These are phyloP conservation scores for Biancaea sappan DNA, from an alignment of 306 rosid species.

Conservation along the genomic window DNA sequence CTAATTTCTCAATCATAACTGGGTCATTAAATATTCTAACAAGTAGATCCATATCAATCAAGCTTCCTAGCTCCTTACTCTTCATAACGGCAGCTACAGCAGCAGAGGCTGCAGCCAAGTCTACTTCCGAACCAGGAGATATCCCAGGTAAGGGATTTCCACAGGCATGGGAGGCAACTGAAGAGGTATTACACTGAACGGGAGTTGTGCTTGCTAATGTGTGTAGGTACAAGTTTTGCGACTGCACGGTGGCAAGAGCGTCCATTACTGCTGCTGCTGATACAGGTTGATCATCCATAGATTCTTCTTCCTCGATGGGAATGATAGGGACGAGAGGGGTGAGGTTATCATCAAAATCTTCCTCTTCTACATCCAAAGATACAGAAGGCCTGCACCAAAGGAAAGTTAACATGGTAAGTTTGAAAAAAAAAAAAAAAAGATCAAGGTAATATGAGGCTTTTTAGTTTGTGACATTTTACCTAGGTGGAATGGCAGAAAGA, in stretches of 20 bases:
- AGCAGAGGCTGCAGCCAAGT: conserved; percentile 50
- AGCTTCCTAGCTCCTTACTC: conserved; percentile 50
- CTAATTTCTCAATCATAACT: conserved; percentile 56
- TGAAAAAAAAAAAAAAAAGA: conserved; percentile 2
- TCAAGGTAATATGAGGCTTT: not conserved
- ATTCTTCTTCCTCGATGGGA: conserved; percentile 71
- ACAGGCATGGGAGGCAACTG: conserved; percentile 2
- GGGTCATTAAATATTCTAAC: conserved; percentile 64
- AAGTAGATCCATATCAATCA: conserved; percentile 67
- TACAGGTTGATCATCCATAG: conserved; percentile 32
- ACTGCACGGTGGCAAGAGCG: conserved; percentile 28
- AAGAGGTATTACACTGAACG: not conserved
- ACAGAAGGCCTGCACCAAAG: conserved; percentile 57
- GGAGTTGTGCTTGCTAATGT: not conserved
- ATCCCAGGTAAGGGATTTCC: conserved; percentile 30
- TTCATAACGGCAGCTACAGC: conserved; percentile 52
- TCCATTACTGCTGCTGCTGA: conserved; percentile 9
- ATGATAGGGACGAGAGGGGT: conserved; percentile 60
- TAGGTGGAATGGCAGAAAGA: conserved; percentile 65
- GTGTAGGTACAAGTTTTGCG: conserved; percentile 30
- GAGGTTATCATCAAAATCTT: conserved; percentile 47
- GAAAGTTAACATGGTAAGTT: conserved; percentile 25
- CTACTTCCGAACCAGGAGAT: conserved; percentile 40
- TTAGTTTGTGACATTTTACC: conserved; percentile 41
- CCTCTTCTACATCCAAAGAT: conserved; percentile 49